These are phyloP conservation scores for Cicer yamashitae DNA, from an alignment of 306 rosid genomes.

Conservation along the genomic window DNA sequence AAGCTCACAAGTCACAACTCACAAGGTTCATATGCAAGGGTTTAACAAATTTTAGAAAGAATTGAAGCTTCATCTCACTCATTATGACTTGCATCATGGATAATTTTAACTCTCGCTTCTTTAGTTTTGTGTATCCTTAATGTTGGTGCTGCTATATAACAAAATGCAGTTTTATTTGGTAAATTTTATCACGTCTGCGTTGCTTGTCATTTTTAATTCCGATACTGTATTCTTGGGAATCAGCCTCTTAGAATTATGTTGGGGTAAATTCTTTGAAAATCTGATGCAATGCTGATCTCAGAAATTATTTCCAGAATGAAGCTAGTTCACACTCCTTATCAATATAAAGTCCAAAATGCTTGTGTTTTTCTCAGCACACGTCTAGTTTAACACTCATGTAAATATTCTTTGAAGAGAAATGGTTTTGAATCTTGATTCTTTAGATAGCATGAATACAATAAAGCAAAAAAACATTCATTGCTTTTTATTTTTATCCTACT, in stretches of 20 bases:
- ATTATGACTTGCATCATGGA: not conserved
- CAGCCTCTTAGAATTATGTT: conserved; percentile 20
- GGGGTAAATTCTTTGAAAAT: conserved; percentile 13
- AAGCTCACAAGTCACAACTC: not conserved
- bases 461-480: conserved; percentile 8
- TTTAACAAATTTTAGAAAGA: conserved; percentile 17
- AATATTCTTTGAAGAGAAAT: conserved; percentile 20
- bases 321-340: conserved; percentile 30
- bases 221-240: conserved; percentile 3
- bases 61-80: conserved; percentile 39
- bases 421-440: conserved; percentile 33
- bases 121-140: not conserved
- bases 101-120: not conserved
- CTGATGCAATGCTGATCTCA: conserved; percentile 5
- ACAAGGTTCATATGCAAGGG: not conserved
- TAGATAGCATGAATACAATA: conserved; percentile 13
- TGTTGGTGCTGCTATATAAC: conserved; percentile 19
- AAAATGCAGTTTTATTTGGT: conserved; percentile 13
- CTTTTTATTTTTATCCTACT: conserved; percentile 1
- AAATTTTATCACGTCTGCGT: not conserved
- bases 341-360: conserved; percentile 21
- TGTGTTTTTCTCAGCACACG: conserved; percentile 12
- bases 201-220: conserved; percentile 6
- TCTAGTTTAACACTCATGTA: conserved; percentile 12
- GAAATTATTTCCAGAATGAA: not conserved